Evolutionary conservation across 2,329 filamentous ascomycete species (phyloP), one percentile per base, ranked within the genome.

Genomic region (Monosporascus sp.): DNA sequence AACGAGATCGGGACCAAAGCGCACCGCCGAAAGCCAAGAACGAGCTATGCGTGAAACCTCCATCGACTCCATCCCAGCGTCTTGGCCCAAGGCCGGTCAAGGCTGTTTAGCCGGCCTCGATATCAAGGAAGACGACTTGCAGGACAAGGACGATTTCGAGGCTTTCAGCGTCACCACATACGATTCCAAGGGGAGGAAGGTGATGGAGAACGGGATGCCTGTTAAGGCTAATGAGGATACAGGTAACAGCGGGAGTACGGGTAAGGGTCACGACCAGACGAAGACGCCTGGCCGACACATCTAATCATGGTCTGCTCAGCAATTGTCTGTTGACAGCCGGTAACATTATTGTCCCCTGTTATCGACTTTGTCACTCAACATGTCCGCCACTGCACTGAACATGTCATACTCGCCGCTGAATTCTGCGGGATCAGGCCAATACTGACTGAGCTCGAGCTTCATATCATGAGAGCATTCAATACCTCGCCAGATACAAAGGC

Each of bases 141-240:
- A 58, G 17, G 67, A 68, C 26, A 58, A 64, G 3, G 62, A 67
- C 26, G 70, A 72, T 49, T 66, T 62, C 48, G 65, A 66, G 43
- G 62, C 66, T 3, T 73, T 72, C 54, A 72, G 69, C 47, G 63
- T 70, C 45, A 62, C 66, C 3, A 63, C 67, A 1, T 72, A 70
- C 40, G 65, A 71, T 37, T 18, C 38, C 5, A 63, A 61, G 24
- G 68, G 68, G 15, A 61, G 59, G 46, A 67, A 67, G 52, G 49
- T 68, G 3, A 54, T 60, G 50, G 68, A 66, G 55, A 66, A 67
- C 28, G 70, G 69, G 9, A 65, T 62, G 58, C 37, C 58, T 6
- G 60, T 65, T 3, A 61, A 44, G 60, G 15, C 9, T 17, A 17
- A 28, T 15, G 22, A 22, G 18, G n/a, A n/a, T 31, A 35, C 35